Percentiles rank a stretch among this genome's conserved stretches.
phyloP scores from a whole-genome alignment of 441 rosid species.

The Rhodomyrtus psidioides region DNA sequence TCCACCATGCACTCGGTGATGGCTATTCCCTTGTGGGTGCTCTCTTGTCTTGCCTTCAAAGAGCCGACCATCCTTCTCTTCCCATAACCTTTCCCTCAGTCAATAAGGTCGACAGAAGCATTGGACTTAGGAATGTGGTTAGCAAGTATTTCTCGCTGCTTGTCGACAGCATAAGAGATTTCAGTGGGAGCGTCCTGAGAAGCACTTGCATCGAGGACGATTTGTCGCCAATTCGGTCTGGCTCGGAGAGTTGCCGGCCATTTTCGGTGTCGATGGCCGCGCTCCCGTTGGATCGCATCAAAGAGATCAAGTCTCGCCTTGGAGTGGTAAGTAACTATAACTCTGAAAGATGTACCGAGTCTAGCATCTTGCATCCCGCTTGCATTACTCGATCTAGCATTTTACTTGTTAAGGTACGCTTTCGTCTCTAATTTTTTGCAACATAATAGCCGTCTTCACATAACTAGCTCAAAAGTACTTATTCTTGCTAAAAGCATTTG shows the following conservation, averaged over 20 bases:
- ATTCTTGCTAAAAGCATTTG: background rate
- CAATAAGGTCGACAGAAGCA: background rate
- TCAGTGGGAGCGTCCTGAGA: background rate
- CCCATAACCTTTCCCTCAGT: background rate
- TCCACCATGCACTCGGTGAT: background rate
- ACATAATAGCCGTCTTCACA: background rate
- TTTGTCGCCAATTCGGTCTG: constrained; percentile 20
- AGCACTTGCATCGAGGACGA: constrained; percentile 29
- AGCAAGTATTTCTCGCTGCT: background rate
- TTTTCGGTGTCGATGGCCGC: constrained; percentile 8
- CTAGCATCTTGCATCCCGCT: background rate
- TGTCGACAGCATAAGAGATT: background rate
- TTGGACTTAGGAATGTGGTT: background rate
- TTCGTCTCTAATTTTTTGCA: background rate
- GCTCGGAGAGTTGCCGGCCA: constrained; percentile 18
- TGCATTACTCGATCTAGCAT: background rate
- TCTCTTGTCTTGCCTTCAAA: background rate
- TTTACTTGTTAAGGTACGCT: background rate
- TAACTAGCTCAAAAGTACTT: background rate
- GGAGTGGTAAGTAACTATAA: constrained; percentile 19
- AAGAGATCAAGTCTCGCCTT: constrained; percentile 32
- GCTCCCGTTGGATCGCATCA: constrained; percentile 31
- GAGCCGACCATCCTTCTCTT: background rate
- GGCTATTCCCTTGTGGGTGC: background rate
- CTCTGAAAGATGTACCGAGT: background rate